These are phyloP conservation scores for Phytophthora hibernalis DNA, from an alignment of 352 stramenopile genomes.

Conservation along the genomic window DNA sequence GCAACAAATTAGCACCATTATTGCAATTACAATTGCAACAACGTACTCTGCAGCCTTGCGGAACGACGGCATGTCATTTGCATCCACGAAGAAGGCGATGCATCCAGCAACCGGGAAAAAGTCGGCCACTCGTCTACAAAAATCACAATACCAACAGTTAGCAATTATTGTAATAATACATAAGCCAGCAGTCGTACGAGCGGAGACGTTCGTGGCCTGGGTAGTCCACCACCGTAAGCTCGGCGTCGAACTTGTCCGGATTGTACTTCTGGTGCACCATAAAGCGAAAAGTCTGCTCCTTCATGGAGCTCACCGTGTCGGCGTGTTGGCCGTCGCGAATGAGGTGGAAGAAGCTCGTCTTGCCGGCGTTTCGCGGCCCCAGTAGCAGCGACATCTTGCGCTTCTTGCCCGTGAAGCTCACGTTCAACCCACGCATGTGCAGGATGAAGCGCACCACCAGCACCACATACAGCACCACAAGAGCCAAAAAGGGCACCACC, in stretches of 20 bases:
- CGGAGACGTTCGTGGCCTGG: conserved; percentile 84
- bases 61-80: conserved; percentile 63
- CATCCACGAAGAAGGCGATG: conserved; percentile 85
- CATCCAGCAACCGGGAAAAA: conserved; percentile 76
- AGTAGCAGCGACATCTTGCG: conserved; percentile 75
- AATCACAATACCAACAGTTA: conserved; percentile 4
- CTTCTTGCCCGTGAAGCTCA: conserved; percentile 79
- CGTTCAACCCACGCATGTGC: conserved; percentile 70
- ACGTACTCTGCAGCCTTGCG: conserved; percentile 83
- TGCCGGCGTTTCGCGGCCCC: conserved; percentile 71
- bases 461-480: conserved; percentile 59
- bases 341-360: conserved; percentile 87
- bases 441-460: conserved; percentile 67
- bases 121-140: conserved; percentile 65
- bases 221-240: conserved; percentile 83
- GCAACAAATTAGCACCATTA: background rate
- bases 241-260: conserved; percentile 68
- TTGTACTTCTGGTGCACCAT: conserved; percentile 73
- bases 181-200: conserved; percentile 44
- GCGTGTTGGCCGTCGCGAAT: conserved; percentile 71
- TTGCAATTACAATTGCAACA: conserved; percentile 7
- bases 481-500: conserved; percentile 52
- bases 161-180: conserved; percentile 3
- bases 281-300: conserved; percentile 75
- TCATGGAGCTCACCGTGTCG: conserved; percentile 89